phyloP scores from a whole-genome alignment of 164 flowering plant species.

The Aristolochia fimbriata region DNA sequence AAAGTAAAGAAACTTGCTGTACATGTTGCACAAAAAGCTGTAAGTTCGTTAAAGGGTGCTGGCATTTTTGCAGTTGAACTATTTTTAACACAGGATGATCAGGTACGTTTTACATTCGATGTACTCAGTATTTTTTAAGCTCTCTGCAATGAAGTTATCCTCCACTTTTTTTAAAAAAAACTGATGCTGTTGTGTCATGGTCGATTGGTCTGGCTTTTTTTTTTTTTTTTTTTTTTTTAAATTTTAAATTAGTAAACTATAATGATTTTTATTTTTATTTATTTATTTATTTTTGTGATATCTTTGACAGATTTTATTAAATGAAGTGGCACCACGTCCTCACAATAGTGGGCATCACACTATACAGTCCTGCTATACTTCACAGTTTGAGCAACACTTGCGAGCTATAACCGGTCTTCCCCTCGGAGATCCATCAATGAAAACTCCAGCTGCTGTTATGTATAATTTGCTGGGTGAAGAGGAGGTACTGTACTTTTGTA shows the following conservation, averaged over 20 bases:
- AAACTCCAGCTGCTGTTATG: constrained; percentile 84
- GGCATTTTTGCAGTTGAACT: constrained; percentile 95
- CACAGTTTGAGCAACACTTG: constrained; percentile 91
- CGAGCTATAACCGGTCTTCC: constrained; percentile 93
- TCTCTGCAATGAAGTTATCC: too few species aligned
- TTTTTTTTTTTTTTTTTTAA: too few species aligned
- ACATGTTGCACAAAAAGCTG: constrained; percentile 74
- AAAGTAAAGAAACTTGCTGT: constrained; percentile 54
- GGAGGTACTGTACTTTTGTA: constrained; percentile 44
- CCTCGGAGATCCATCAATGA: constrained; percentile 96
- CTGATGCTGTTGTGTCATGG: too few species aligned
- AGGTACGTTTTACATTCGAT: constrained; percentile 38
- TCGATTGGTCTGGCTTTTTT: too few species aligned
- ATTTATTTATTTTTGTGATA: too few species aligned
- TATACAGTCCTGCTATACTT: constrained; percentile 84
- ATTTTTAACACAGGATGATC: constrained; percentile 71
- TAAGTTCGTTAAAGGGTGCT: constrained; percentile 89
- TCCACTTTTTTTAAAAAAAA: too few species aligned
- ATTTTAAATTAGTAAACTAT: too few species aligned
- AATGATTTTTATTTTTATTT: too few species aligned
- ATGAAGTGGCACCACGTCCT: constrained; percentile 99
- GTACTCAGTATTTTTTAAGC: neutral
- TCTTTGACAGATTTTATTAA: constrained; percentile 58
- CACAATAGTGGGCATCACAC: constrained; percentile 99
- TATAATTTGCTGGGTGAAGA: constrained; percentile 92